phyloP scores from a whole-genome alignment of 345 rosid species.

The Eucalyptus pauciflora region DNA sequence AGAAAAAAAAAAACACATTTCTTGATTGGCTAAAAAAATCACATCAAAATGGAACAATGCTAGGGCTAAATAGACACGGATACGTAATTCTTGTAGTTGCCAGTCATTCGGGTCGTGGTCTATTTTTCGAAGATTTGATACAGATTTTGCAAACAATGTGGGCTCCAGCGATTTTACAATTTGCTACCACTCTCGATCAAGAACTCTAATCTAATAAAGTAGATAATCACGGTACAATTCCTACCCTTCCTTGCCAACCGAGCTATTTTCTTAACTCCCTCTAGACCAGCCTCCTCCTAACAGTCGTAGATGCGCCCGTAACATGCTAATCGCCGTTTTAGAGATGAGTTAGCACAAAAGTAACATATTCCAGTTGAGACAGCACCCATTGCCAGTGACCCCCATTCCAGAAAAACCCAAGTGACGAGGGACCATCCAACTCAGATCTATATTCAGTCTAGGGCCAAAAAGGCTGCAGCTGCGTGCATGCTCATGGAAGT shows the following conservation, averaged over 20 bases:
- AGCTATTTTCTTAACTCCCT: not conserved
- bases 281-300: not conserved
- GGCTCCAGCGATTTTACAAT: not conserved
- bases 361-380: not conserved
- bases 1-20: not conserved
- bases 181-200: not conserved
- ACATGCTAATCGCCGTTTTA: not conserved
- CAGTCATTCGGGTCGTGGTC: not conserved
- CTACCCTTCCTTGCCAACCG: not conserved
- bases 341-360: not conserved
- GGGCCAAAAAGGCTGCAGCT: not conserved
- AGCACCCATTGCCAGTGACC: not conserved
- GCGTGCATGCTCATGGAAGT: not conserved
- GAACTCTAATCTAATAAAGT: not conserved
- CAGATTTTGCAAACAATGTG: not conserved
- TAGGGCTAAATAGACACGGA: not conserved
- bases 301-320: not conserved
- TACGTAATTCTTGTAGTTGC: not conserved
- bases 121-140: not conserved
- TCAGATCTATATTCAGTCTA: not conserved
- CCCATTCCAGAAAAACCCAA: not conserved
- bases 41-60: not conserved
- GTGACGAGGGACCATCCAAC: not conserved
- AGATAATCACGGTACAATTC: not conserved
- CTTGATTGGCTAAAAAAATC: not conserved